Conservation (phyloP, 352 stramenopile species). For the Phytophthora colocasiae region DNA sequence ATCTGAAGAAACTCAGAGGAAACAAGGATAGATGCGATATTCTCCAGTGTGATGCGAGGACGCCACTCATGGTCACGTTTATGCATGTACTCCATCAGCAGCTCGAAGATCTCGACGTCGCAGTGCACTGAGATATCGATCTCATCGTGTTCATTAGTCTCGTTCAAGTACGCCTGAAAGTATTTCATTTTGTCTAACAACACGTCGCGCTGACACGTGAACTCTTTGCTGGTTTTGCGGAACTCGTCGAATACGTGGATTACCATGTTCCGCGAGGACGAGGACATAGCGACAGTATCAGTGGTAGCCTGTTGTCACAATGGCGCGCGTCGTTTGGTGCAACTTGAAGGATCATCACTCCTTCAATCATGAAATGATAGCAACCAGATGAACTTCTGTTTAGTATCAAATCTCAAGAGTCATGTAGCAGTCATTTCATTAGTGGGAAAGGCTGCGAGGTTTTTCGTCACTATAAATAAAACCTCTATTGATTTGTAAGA, state of each 20-base stretch:
- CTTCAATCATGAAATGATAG: conserved; percentile 6
- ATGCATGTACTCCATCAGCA: conserved; percentile 91
- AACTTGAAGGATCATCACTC: conserved; percentile 32
- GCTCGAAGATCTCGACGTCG: conserved; percentile 93
- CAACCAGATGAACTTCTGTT: background rate
- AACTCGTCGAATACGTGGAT: conserved; percentile 93
- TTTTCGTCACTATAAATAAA: conserved; percentile 27
- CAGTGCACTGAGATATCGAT: conserved; percentile 95
- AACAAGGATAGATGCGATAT: conserved; percentile 89
- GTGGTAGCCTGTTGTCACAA: too few species aligned
- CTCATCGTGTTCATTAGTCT: conserved; percentile 84
- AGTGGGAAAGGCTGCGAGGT: conserved; percentile 24
- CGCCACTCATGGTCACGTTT: conserved; percentile 52
- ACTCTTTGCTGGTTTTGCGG: conserved; percentile 87
- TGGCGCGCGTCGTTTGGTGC: conserved; percentile 19
- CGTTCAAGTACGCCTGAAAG: conserved; percentile 86
- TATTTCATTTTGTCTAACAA: conserved; percentile 93
- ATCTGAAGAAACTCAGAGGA: conserved; percentile 94
- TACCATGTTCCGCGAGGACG: conserved; percentile 56
- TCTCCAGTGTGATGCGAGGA: conserved; percentile 69
- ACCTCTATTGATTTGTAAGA: conserved; percentile 27
- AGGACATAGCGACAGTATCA: background rate
- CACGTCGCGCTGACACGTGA: conserved; percentile 79
- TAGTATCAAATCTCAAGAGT: background rate
- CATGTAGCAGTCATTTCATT: conserved; percentile 4